Base-by-base conservation (phyloP, 495 filamentous ascomycete genomes). In the Penicillium diatomitis region DNA sequence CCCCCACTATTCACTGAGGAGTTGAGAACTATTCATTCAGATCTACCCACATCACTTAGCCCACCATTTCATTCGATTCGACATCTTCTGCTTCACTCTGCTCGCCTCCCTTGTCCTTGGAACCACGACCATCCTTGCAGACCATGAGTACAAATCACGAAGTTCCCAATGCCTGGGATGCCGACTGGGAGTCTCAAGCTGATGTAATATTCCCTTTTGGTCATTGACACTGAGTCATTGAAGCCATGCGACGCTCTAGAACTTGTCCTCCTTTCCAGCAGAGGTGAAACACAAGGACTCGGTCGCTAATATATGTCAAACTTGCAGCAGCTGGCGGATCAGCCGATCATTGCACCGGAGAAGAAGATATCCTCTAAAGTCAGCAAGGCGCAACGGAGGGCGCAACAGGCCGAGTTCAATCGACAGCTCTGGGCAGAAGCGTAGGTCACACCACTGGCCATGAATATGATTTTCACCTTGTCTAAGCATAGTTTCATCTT, bases 391-490 rank as follows among this genome's bases (percentile, higher is more conserved):
- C 84, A 96, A 65, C 81, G 85, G 31, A 71, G 84, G 48, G 87
- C 86, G 4, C 79, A 85, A 62, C 90, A 96, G 57, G 79, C 76
- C 31, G 87, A 94, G 57, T 79, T 80, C 44, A 90, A 95, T 60
- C 81, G 81, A 53, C 82, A 86, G 67, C 63, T 96, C 45, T 96
- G 90, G 90, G 80, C 90, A 48, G 81, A 87, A 66, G 90, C 90
- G 83, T 92, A 82, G 48, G 81, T 74, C 8, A 6, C 48, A 11
- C 3, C 34, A 10, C 20, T 28, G 20, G 20, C 20, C 20, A 20
- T 20, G 20, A 20, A 20, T 20, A 1, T 20, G 28, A 3, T 12
- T 2, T 12, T 47, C 5, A 9, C 9, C 4, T 30, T 20, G 20
- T 37, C 50, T 53, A 30, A 40, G 8, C 29, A n/a, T n/a, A 9